A percentile compares a stretch with the other conserved stretches of the same genome.
phyloP scores from a whole-genome alignment of 495 filamentous ascomycete genomes.

The Rhypophila decipiens region DNA sequence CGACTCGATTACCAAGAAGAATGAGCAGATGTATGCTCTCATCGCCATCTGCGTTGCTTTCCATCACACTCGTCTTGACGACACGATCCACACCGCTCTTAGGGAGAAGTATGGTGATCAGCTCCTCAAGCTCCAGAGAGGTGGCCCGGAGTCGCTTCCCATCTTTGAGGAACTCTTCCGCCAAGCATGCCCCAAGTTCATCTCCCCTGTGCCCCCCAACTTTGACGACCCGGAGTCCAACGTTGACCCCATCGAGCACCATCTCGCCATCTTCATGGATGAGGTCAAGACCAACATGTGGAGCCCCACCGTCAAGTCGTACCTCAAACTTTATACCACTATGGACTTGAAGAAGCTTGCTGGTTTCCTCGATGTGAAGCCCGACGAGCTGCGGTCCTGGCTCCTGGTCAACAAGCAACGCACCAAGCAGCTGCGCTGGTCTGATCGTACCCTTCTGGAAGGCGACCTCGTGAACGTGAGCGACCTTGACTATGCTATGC shows the following conservation, averaged over 20 bases:
- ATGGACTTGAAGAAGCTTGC: slow-evolving; percentile 99
- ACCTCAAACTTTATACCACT: slow-evolving; percentile 97
- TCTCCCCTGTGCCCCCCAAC: slow-evolving; percentile 92
- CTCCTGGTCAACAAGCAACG: slow-evolving; percentile 97
- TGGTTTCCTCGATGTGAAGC: slow-evolving; percentile 89
- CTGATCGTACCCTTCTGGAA: slow-evolving; percentile 80
- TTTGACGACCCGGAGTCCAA: slow-evolving; percentile 93
- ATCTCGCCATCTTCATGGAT: slow-evolving; percentile 96
- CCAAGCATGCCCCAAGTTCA: slow-evolving; percentile 96
- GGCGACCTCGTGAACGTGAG: slow-evolving; percentile 85
- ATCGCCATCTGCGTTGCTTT: slow-evolving; percentile 98
- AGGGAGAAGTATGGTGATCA: slow-evolving; percentile 99
- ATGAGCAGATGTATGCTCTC: slow-evolving; percentile 98
- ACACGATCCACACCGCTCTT: slow-evolving; percentile 96
- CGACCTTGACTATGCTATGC: slow-evolving; percentile 94
- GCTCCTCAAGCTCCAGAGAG: slow-evolving; percentile 89
- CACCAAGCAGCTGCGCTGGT: slow-evolving; percentile 92
- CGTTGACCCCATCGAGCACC: slow-evolving; percentile 95
- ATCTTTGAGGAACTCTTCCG: slow-evolving; percentile 97
- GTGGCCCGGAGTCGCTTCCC: slow-evolving; percentile 88
- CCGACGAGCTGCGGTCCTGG: slow-evolving; percentile 84
- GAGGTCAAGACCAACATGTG: slow-evolving; percentile 97
- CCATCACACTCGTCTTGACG: slow-evolving; percentile 91
- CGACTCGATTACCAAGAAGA: slow-evolving; percentile 98
- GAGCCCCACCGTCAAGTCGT: slow-evolving; percentile 92